Base-by-base conservation (phyloP, 225 moss, liverwort and hornwort species). In the Lunularia cruciata region DNA sequence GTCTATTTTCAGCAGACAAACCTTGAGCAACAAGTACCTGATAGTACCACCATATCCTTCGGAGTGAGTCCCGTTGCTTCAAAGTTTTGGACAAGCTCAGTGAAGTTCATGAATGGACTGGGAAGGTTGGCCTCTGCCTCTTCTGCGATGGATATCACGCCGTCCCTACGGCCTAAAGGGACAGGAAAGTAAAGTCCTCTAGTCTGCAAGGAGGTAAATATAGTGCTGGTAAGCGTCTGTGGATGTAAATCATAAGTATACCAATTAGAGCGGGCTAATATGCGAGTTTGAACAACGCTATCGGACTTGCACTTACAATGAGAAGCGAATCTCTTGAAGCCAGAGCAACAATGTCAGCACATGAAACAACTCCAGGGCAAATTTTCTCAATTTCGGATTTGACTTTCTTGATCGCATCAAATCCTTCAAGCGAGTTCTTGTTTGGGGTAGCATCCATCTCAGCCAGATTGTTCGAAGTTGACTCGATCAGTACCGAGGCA, bases 141-240 rank as follows among this genome's bases (percentile, higher is more conserved):
- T 32, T 31, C 26, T 11, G 1, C 72, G 26, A 35, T 72, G 28
- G 95, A 95, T 22, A 86, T 30, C 7, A 77, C 57, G 8, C 95
- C 92, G 63, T 95, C 95, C 57, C 75, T 82, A 11, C 95, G 89
- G 3, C 95, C 95, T 1, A 85, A 83, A 6, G 75, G 56, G 75
- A 88, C 75, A 19, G 58, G 79, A 78, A 78, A 84, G 48, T 63
- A 45, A 33, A 56, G 48, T 0, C 81, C 77, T 20, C 76, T 74
- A 12, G 69, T 84, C 59, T 38, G 57, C 28, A 16, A n/a, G n/a
- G n/a, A n/a, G n/a, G n/a, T n/a, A n/a, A n/a, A n/a, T n/a, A n/a
- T n/a, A n/a, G n/a, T n/a, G n/a, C n/a, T n/a, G n/a, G n/a, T n/a
- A n/a, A n/a, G n/a, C n/a, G n/a, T n/a, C n/a, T n/a, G n/a, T n/a